Percentiles rank a stretch among this genome's conserved stretches.
These are phyloP conservation scores for Iris macrosiphon DNA, from an alignment of 106 monocot genomes.

Conservation along the genomic window DNA sequence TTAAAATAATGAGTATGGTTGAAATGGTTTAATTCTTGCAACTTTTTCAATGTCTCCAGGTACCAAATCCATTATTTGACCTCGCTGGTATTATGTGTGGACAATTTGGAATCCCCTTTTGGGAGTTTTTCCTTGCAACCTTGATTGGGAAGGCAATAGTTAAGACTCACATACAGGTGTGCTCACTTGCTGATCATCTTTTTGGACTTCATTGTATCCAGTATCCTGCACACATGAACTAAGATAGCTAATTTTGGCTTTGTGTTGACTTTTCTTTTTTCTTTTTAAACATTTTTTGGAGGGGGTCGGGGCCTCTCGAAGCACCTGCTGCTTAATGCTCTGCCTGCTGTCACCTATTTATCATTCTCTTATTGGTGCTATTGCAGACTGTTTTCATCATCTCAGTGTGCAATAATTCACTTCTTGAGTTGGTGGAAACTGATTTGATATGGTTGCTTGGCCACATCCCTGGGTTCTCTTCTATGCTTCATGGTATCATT, in stretches of 20 bases:
- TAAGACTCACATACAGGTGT: constrained; percentile 81
- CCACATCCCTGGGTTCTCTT: constrained; percentile 33
- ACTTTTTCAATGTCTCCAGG: constrained; percentile 19
- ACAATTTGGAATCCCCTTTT: constrained; percentile 78
- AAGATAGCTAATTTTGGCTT: no score
- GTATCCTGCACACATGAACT: no score
- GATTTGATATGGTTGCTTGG: constrained; percentile 41
- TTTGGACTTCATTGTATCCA: no score
- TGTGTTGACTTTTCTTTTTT: no score
- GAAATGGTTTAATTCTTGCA: neutral
- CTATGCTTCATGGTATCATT: constrained; percentile 22
- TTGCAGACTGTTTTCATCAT: constrained; percentile 52
- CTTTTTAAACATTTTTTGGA: no score
- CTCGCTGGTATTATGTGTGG: constrained; percentile 93
- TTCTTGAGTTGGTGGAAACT: constrained; percentile 40
- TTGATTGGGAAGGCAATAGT: constrained; percentile 79
- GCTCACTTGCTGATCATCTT: no score
- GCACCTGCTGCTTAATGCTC: no score
- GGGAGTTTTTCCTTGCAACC: constrained; percentile 88
- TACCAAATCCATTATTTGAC: constrained; percentile 91
- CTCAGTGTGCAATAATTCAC: constrained; percentile 50
- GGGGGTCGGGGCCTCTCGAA: no score
- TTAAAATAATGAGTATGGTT: no score
- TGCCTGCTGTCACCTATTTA: no score
- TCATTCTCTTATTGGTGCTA: neutral